These are phyloP conservation scores for Brettanomyces bruxellensis DNA, from an alignment of 805 yeast species.

Conservation along the genomic window DNA sequence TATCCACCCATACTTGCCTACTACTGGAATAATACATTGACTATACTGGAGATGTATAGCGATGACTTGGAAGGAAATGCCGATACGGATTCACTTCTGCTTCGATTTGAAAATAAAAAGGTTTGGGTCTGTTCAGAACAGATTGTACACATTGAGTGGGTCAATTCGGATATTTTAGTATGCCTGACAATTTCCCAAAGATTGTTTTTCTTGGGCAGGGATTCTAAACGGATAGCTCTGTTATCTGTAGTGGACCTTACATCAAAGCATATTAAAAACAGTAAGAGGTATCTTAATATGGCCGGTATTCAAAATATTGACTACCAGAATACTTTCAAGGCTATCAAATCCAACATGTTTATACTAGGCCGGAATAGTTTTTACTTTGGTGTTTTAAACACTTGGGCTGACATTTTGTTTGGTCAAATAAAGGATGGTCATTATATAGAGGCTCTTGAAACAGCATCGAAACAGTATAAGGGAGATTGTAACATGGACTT, in stretches of 20 bases:
- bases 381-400: constrained; percentile 47
- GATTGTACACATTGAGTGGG: constrained; percentile 52
- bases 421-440: constrained; percentile 37
- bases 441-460: constrained; percentile 47
- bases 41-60: constrained; percentile 41
- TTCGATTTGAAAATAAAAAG: constrained; percentile 31
- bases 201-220: constrained; percentile 32
- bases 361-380: constrained; percentile 44
- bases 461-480: constrained; percentile 43
- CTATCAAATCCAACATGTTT: constrained; percentile 39
- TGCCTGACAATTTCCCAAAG: constrained; percentile 38
- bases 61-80: constrained; percentile 20
- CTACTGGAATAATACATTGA: constrained; percentile 56
- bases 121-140: constrained; percentile 38
- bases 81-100: constrained; percentile 14
- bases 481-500: constrained; percentile 42
- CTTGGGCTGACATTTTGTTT: constrained; percentile 62
- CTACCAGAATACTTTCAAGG: constrained; percentile 25
- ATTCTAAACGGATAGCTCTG: constrained; percentile 23
- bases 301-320: constrained; percentile 8
- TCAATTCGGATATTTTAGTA: constrained; percentile 30
- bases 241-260: constrained; percentile 29
- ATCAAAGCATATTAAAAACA: constrained; percentile 28
- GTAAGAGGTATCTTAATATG: constrained; percentile 6
- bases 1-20: constrained; percentile 47